phyloP scores from a whole-genome alignment of 2,329 filamentous ascomycete genomes.

The Neonectria sp. region DNA sequence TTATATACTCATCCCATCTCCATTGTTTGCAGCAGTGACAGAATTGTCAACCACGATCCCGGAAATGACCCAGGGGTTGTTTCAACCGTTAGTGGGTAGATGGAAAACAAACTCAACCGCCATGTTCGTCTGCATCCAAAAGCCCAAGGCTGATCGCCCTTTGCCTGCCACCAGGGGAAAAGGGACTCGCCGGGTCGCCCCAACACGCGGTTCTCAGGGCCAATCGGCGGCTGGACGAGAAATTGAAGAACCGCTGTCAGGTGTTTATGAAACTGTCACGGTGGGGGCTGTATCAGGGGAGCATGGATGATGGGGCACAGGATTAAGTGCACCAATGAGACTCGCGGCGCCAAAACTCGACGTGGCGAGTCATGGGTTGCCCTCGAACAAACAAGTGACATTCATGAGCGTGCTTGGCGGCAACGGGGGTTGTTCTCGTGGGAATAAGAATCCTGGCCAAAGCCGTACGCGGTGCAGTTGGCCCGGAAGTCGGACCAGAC shows the following conservation, averaged over 20 bases:
- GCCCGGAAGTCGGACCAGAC: neutral
- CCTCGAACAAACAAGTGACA: neutral
- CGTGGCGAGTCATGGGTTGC: neutral
- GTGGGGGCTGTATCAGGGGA: slow-evolving; percentile 1
- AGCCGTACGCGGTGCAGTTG: neutral
- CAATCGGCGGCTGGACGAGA: neutral
- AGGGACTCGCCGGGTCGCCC: neutral
- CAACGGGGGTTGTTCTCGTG: neutral
- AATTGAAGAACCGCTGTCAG: slow-evolving; percentile 2
- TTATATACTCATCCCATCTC: neutral
- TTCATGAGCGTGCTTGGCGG: neutral
- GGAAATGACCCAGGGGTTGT: neutral
- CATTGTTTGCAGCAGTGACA: neutral
- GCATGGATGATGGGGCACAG: neutral
- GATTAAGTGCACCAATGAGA: neutral
- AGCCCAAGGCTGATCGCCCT: neutral
- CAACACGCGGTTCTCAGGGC: neutral
- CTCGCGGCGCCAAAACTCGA: neutral
- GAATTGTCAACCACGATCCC: neutral
- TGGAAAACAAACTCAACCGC: neutral
- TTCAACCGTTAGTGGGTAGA: neutral
- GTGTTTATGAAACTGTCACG: slow-evolving; percentile 6
- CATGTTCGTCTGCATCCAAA: neutral
- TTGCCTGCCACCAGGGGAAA: neutral
- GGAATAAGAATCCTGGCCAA: neutral